Percentiles rank a stretch among this genome's conserved stretches.
Conservation (phyloP, 495 filamentous ascomycete species). For the Neurospora sp. region DNA sequence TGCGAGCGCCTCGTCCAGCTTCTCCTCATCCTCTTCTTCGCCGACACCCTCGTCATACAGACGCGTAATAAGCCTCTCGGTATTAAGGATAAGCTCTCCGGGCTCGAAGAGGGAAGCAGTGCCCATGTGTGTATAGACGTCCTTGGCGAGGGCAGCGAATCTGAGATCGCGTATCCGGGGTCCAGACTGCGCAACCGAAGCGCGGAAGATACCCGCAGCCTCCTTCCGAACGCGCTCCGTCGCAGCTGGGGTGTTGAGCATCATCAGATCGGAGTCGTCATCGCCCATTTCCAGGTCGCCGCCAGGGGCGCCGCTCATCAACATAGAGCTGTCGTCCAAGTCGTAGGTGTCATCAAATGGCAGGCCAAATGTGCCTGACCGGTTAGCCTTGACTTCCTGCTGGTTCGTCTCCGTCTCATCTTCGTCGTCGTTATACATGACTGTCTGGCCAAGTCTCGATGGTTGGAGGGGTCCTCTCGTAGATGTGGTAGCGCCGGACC, state of each 20-base stretch:
- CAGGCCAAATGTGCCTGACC: slow-evolving; percentile 24
- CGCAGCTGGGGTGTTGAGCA: slow-evolving; percentile 37
- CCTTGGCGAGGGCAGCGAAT: slow-evolving; percentile 41
- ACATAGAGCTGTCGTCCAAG: slow-evolving; percentile 22
- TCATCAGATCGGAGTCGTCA: slow-evolving; percentile 32
- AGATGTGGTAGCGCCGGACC: not conserved
- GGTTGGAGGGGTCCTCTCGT: slow-evolving; percentile 21
- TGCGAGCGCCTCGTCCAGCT: slow-evolving; percentile 44
- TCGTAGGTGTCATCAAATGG: slow-evolving; percentile 23
- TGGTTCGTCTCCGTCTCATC: slow-evolving; percentile 20
- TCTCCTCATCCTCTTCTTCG: slow-evolving; percentile 41
- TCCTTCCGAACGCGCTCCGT: slow-evolving; percentile 33
- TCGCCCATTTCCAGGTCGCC: slow-evolving; percentile 13
- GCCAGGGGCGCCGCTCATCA: slow-evolving; percentile 8
- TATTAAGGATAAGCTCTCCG: slow-evolving; percentile 45
- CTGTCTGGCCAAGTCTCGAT: slow-evolving; percentile 27
- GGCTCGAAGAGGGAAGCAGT: slow-evolving; percentile 36
- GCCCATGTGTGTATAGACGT: slow-evolving; percentile 35
- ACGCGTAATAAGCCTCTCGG: slow-evolving; percentile 39
- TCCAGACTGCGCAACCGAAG: slow-evolving; percentile 30
- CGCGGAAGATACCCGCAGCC: slow-evolving; percentile 34
- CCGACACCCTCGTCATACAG: slow-evolving; percentile 49
- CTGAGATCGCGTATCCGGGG: slow-evolving; percentile 22
- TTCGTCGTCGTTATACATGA: slow-evolving; percentile 19
- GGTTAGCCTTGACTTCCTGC: slow-evolving; percentile 21